phyloP scores from a whole-genome alignment of 2,329 filamentous ascomycete species.

The Clarireedia paspali region DNA sequence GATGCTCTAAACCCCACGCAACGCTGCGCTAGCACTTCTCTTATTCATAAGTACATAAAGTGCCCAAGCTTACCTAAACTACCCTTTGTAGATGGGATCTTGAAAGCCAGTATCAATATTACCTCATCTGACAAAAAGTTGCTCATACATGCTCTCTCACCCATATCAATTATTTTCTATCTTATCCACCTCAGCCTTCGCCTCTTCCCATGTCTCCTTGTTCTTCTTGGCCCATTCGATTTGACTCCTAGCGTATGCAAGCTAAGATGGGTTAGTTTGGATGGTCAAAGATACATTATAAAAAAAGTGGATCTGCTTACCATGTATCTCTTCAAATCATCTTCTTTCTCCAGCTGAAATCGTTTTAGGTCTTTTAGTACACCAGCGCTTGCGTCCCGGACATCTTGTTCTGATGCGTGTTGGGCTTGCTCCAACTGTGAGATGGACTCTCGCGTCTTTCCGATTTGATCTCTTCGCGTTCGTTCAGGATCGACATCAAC shows the following conservation, averaged over 20 bases:
- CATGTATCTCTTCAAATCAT: conserved; percentile 91
- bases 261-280: conserved; percentile 35
- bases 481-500: conserved; percentile 94
- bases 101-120: conserved; percentile 7
- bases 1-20: too few relatives aligned
- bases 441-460: conserved; percentile 88
- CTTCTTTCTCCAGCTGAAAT: conserved; percentile 94
- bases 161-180: conserved; percentile 41
- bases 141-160: conserved; percentile 12
- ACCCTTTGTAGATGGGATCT: neutral
- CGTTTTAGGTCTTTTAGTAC: conserved; percentile 84
- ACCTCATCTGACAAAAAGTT: conserved; percentile 12
- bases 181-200: conserved; percentile 61
- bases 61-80: too few relatives aligned
- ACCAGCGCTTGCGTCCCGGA: conserved; percentile 83
- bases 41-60: too few relatives aligned
- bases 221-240: conserved; percentile 70
- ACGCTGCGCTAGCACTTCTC: too few relatives aligned
- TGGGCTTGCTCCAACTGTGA: conserved; percentile 84
- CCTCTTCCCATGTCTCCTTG: conserved; percentile 66
- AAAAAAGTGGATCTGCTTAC: conserved; percentile 46
- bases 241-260: conserved; percentile 65
- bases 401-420: conserved; percentile 80
- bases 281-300: neutral
- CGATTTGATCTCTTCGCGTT: conserved; percentile 85